phyloP scores from a whole-genome alignment of 225 moss, liverwort and hornwort species.

The Physcomitrium patens region DNA sequence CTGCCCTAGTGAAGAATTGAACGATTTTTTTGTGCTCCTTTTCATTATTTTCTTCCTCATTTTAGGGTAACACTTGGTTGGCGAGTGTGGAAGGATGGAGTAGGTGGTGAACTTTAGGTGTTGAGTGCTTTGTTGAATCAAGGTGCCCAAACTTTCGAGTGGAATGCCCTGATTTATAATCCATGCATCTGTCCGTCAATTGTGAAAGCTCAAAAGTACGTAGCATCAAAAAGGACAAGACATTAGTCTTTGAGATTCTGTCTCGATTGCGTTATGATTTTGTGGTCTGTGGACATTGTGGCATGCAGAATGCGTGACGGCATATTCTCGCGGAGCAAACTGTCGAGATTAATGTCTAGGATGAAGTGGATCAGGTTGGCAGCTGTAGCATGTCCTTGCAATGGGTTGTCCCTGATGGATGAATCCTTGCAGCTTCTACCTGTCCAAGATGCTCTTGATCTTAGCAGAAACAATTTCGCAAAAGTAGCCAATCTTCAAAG shows the following conservation, averaged over 20 bases:
- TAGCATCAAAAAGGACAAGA: conserved; percentile 11
- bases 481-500: conserved; percentile 85
- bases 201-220: conserved; percentile 13
- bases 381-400: conserved; percentile 81
- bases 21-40: neutral
- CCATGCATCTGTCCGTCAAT: neutral
- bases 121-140: neutral
- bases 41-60: too few species aligned
- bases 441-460: conserved; percentile 79
- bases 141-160: conserved; percentile 6
- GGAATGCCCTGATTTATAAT: conserved; percentile 5
- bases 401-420: conserved; percentile 91
- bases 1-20: too few species aligned
- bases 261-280: conserved; percentile 27
- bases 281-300: conserved; percentile 29
- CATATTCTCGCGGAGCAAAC: conserved; percentile 96
- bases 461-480: conserved; percentile 88
- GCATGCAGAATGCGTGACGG: conserved; percentile 83
- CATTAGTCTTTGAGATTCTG: neutral
- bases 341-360: conserved; percentile 85
- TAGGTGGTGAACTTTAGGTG: neutral
- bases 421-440: conserved; percentile 95
- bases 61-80: too few species aligned
- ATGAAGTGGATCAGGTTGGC: conserved; percentile 81
- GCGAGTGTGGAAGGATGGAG: too few species aligned